Evolutionary conservation across 176 grass and related monocot species (phyloP), one percentile per base, ranked within the genome.

Genomic region (Aegilops longissima): DNA sequence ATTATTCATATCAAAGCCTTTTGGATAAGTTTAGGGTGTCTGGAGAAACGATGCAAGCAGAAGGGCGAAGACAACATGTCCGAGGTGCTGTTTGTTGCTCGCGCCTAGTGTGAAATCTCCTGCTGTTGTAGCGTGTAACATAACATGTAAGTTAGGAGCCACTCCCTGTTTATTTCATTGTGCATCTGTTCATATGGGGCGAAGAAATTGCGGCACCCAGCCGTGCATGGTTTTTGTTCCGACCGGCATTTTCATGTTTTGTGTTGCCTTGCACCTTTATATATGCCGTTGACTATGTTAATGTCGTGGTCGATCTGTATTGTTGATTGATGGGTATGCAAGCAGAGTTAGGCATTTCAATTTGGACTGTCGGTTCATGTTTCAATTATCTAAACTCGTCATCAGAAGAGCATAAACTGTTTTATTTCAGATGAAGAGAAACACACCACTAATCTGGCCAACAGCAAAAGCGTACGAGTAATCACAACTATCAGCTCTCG

Each of bases 31-130:
- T 14, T 25, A 83, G 75, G 76, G 61, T 40, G 21, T 87, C 69
- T 84, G 61, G 89, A 80, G 82, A 25, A 80, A 38, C 14, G 45
- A 87, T 34, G 67, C 76, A 74, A 67, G 80, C 67, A 34, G 80
- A 59, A 59, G 56, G 56, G 56, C 56, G 45, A 54, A 42, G 9
- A 34, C 29, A 31, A 9, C 13, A 11, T 86, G 77, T 18, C 42
- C 18, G 18, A n/a, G 59, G 16, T 74, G 85, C 67, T 80, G 33
- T 82, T 54, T 82, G 34, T 38, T 84, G 45, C 73, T 70, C 45
- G 30, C 31, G 10, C 68, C 67, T 68, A 40, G 59, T 40, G 70
- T 40, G 70, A 80, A 76, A 33, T 61, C 69, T 81, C 61, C 69
- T 84, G 4, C 5, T 79, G 58, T 62, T 75, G 81, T 83, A 66